phyloP scores from a whole-genome alignment of 2,329 filamentous ascomycete species.

The Orbilia blumenaviensis region DNA sequence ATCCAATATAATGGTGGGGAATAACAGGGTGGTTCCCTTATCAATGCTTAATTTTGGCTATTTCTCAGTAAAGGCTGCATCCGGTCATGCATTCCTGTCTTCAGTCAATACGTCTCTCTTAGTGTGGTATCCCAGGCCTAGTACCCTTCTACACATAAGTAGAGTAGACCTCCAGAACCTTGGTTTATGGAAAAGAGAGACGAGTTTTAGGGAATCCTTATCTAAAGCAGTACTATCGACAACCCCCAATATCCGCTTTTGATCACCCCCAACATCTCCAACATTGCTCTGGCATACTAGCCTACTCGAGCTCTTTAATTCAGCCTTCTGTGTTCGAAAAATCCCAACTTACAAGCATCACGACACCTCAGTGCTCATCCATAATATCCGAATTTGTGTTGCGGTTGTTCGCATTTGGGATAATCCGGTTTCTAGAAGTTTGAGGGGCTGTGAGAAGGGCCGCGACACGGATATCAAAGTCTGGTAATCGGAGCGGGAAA shows the following conservation, averaged over 20 bases:
- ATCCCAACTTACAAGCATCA: slow-evolving; percentile 3
- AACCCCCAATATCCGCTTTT: slow-evolving; percentile 47
- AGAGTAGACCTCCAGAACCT: slow-evolving; percentile 52
- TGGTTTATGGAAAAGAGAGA: slow-evolving; percentile 41
- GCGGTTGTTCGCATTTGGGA: slow-evolving; percentile 51
- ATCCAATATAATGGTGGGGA: slow-evolving; percentile 48
- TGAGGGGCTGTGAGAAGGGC: slow-evolving; percentile 23
- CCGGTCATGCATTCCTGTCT: slow-evolving; percentile 50
- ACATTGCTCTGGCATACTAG: slow-evolving; percentile 26
- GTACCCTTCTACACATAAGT: slow-evolving; percentile 48
- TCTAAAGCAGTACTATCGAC: slow-evolving; percentile 25
- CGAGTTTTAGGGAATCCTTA: slow-evolving; percentile 36
- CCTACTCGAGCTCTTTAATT: slow-evolving; percentile 4
- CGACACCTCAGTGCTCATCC: slow-evolving; percentile 11
- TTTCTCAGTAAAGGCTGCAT: slow-evolving; percentile 51
- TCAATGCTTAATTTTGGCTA: slow-evolving; percentile 54
- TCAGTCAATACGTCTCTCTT: slow-evolving; percentile 32
- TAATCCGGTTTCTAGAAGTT: slow-evolving; percentile 39
- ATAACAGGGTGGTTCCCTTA: slow-evolving; percentile 53
- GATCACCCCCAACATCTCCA: slow-evolving; percentile 46
- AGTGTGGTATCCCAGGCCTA: slow-evolving; percentile 36
- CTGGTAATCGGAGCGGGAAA: slow-evolving; percentile 32
- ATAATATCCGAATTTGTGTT: slow-evolving; percentile 51
- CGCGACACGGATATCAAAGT: slow-evolving; percentile 43
- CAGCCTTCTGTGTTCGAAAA: slow-evolving; percentile 12